Percentiles rank a stretch among this genome's conserved stretches.
phyloP scores from a whole-genome alignment of 2,329 filamentous ascomycete genomes.

The Fusarium udum region DNA sequence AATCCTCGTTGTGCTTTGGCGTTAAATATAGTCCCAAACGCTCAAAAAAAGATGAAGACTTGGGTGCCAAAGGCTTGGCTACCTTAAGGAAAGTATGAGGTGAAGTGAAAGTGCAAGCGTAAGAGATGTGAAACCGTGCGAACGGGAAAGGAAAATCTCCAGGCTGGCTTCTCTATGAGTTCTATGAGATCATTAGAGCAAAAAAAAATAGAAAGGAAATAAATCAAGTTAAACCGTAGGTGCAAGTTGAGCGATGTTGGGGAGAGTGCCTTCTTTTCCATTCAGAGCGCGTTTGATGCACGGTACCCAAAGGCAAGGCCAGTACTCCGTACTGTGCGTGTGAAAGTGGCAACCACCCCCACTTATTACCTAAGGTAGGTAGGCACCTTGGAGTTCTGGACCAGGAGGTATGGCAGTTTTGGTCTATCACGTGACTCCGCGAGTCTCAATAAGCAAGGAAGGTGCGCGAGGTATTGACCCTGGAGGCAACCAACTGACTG shows the following conservation, averaged over 20 bases:
- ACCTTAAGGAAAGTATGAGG: background rate
- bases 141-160: background rate
- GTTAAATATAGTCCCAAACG: background rate
- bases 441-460: background rate
- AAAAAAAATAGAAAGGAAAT: background rate
- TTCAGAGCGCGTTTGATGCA: slow-evolving; percentile 2
- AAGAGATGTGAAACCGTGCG: background rate
- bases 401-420: background rate
- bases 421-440: background rate
- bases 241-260: background rate
- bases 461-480: background rate
- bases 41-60: background rate
- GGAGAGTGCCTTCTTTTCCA: background rate
- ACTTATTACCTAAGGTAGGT: background rate
- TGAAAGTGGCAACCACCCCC: background rate
- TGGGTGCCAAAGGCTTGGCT: background rate
- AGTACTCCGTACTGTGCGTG: background rate
- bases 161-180: background rate
- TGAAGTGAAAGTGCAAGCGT: background rate
- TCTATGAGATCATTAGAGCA: background rate
- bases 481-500: background rate
- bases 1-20: background rate
- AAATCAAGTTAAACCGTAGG: background rate
- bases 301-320: background rate
- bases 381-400: background rate